Conservation (phyloP, 2,329 filamentous ascomycete genomes). For the Teratosphaeria epicoccoides region DNA sequence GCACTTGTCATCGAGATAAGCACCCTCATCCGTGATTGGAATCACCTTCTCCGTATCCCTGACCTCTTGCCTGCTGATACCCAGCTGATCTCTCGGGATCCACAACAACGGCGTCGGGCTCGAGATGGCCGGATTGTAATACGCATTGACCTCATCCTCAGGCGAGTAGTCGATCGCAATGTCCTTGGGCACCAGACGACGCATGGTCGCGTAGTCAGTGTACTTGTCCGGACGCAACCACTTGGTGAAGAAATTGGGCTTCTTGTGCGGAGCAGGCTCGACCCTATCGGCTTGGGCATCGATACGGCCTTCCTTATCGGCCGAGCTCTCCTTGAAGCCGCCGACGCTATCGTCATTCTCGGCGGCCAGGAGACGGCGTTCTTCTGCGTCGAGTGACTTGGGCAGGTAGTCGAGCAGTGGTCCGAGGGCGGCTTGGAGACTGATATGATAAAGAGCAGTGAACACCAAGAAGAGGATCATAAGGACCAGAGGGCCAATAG, state of each 20-base stretch:
- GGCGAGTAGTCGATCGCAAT: constrained; percentile 50
- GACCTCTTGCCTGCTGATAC: constrained; percentile 68
- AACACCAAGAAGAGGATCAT: constrained; percentile 70
- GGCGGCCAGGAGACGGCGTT: constrained; percentile 25
- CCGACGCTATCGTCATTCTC: constrained; percentile 22
- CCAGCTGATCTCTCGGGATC: constrained; percentile 67
- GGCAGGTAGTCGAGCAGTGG: constrained; percentile 73
- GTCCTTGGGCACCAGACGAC: constrained; percentile 55
- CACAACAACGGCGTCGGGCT: constrained; percentile 60
- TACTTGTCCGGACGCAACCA: constrained; percentile 73
- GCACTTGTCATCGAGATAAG: constrained; percentile 59
- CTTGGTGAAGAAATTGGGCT: constrained; percentile 49
- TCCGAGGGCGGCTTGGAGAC: constrained; percentile 59
- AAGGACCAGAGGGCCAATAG: constrained; percentile 57
- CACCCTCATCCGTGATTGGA: constrained; percentile 70
- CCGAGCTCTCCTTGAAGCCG: constrained; percentile 15
- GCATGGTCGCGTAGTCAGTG: constrained; percentile 59
- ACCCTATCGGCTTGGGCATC: constrained; percentile 5
- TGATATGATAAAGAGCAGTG: constrained; percentile 64
- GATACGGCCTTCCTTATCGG: constrained; percentile 16
- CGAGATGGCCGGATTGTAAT: constrained; percentile 60
- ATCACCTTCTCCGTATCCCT: constrained; percentile 60
- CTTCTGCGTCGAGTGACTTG: constrained; percentile 29
- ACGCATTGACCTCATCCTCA: constrained; percentile 56
- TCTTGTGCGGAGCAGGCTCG: constrained; percentile 31